Evolutionary conservation across 352 stramenopile species (phyloP).

Genomic region (Phytopythium boreale): DNA sequence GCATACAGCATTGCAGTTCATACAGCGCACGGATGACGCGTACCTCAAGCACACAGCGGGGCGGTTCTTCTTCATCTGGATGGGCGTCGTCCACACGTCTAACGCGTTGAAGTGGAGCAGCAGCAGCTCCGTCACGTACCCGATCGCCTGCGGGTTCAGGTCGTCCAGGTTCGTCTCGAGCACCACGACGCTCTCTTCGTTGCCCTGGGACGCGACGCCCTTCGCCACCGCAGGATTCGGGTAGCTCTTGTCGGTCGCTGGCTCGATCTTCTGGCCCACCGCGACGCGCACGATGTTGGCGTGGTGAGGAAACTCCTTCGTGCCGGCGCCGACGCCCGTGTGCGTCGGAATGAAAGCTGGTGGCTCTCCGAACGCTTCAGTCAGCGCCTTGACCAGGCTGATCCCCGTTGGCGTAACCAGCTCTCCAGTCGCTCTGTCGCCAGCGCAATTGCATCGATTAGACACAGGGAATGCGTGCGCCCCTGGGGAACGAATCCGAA

Average conservation of each 20-base stretch:
- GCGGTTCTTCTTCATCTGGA: slow-evolving; percentile 92
- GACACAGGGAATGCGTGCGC: too few species aligned
- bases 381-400: slow-evolving; percentile 91
- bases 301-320: slow-evolving; percentile 87
- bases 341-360: slow-evolving; percentile 72
- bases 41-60: slow-evolving; percentile 74
- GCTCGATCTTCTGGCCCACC: slow-evolving; percentile 60
- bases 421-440: slow-evolving; percentile 76
- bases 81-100: slow-evolving; percentile 87
- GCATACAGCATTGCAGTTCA: background rate
- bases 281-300: slow-evolving; percentile 90
- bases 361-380: slow-evolving; percentile 66
- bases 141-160: slow-evolving; percentile 83
- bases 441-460: background rate
- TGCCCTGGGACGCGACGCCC: slow-evolving; percentile 1
- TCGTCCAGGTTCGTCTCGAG: slow-evolving; percentile 92
- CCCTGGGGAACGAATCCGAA: too few species aligned
- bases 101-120: slow-evolving; percentile 59
- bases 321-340: slow-evolving; percentile 80
- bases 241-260: slow-evolving; percentile 28
- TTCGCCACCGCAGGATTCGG: slow-evolving; percentile 20
- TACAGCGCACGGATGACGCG: background rate
- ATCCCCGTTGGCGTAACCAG: slow-evolving; percentile 96
- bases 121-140: slow-evolving; percentile 72
- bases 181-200: slow-evolving; percentile 57